Conservation (phyloP, 2,329 filamentous ascomycete genomes). For the Fusarium armeniacum region DNA sequence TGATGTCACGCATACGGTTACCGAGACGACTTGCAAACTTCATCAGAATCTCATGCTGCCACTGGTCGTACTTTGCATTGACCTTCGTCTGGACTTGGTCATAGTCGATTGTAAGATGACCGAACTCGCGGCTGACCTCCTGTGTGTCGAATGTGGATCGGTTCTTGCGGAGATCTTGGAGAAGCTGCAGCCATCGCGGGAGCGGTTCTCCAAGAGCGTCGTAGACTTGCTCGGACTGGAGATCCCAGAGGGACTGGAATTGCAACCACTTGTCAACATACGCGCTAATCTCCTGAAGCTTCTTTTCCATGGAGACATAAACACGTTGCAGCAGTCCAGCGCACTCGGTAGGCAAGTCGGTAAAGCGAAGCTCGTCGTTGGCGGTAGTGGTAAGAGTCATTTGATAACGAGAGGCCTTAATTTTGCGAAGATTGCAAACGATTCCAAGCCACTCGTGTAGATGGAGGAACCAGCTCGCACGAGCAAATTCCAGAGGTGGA, state of each 20-base stretch:
- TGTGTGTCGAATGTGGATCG: conserved; percentile 97
- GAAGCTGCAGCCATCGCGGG: conserved; percentile 90
- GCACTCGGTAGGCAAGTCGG: conserved; percentile 86
- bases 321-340: conserved; percentile 83
- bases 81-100: conserved; percentile 99
- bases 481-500: conserved; percentile 90
- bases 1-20: conserved; percentile 90
- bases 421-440: conserved; percentile 91
- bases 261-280: conserved; percentile 99
- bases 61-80: conserved; percentile 99
- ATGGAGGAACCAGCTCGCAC: conserved; percentile 93
- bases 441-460: conserved; percentile 94
- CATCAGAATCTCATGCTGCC: conserved; percentile 96
- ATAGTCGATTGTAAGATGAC: conserved; percentile 95
- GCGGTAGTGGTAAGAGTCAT: conserved; percentile 80
- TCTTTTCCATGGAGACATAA: conserved; percentile 86
- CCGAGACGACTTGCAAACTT: conserved; percentile 94
- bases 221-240: conserved; percentile 96
- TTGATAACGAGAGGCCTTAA: conserved; percentile 95
- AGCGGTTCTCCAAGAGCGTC: conserved; percentile 92
- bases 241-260: conserved; percentile 98
- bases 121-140: conserved; percentile 92
- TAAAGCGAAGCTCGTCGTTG: conserved; percentile 80
- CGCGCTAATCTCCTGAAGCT: conserved; percentile 80
- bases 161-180: conserved; percentile 97